Evolutionary conservation across 2,329 filamentous ascomycete genomes (phyloP).

Genomic region (Rhynchosporium graminicola): DNA sequence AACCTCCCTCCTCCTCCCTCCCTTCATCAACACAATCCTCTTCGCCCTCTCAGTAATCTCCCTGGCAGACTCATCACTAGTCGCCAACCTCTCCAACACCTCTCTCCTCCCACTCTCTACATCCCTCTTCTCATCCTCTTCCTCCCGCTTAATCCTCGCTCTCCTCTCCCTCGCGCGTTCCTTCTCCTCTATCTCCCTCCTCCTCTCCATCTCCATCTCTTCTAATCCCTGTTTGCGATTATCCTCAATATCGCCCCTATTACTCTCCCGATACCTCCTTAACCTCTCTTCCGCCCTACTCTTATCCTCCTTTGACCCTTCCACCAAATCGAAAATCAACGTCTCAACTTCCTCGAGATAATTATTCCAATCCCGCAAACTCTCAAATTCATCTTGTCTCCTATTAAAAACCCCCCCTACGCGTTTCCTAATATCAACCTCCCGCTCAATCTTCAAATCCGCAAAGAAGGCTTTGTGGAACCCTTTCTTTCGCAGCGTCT

Average conservation of each 20-base stretch:
- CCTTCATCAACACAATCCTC: constrained; percentile 70
- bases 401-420: constrained; percentile 85
- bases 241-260: constrained; percentile 67
- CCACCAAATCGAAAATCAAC: constrained; percentile 84
- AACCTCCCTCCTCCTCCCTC: constrained; percentile 55
- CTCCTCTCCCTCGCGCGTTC: constrained; percentile 66
- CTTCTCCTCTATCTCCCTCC: constrained; percentile 62
- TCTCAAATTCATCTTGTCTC: constrained; percentile 87
- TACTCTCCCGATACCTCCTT: constrained; percentile 71
- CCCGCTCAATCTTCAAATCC: constrained; percentile 83
- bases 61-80: constrained; percentile 60
- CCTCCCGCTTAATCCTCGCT: constrained; percentile 63
- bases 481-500: constrained; percentile 79
- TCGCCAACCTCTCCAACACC: constrained; percentile 69
- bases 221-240: constrained; percentile 57
- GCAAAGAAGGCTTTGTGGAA: constrained; percentile 90
- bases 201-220: constrained; percentile 54
- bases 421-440: constrained; percentile 85
- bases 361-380: constrained; percentile 81
- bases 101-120: constrained; percentile 65
- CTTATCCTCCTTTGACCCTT: constrained; percentile 60
- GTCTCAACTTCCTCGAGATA: constrained; percentile 93
- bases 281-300: constrained; percentile 53
- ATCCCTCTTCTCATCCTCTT: constrained; percentile 68
- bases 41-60: constrained; percentile 56